Conservation (phyloP, 257 asterid genomes). For the Nemophila menziesii region DNA sequence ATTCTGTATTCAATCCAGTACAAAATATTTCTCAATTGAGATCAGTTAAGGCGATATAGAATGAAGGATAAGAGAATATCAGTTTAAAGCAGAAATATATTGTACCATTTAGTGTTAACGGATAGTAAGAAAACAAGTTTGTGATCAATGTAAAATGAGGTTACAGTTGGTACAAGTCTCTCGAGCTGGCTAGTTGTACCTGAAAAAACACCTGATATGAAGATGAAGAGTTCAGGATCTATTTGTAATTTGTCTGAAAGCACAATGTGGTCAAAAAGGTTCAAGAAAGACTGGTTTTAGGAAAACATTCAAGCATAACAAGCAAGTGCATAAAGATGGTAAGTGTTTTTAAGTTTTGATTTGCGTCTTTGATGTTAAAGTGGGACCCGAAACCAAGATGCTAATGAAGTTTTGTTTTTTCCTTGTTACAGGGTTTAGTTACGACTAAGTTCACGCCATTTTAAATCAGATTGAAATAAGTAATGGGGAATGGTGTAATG, state of each 20-base stretch:
- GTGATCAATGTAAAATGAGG: conserved; percentile 5
- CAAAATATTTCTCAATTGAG: conserved; percentile 13
- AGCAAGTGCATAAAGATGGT: conserved; percentile 1
- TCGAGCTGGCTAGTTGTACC: conserved; percentile 56
- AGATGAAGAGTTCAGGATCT: conserved; percentile 13
- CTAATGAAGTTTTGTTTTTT: neutral
- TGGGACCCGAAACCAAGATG: neutral
- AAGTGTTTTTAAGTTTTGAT: too few relatives aligned
- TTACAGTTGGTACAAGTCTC: conserved; percentile 50
- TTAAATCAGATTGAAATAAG: conserved; percentile 14
- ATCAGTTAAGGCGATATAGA: conserved; percentile 2
- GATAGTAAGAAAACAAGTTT: neutral
- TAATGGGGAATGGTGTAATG: conserved; percentile 1
- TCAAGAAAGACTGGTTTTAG: conserved; percentile 24
- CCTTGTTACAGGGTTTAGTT: conserved; percentile 9
- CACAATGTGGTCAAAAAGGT: conserved; percentile 16
- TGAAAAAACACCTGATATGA: conserved; percentile 13
- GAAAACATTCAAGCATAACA: conserved; percentile 8
- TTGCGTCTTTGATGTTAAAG: neutral
- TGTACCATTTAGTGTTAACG: conserved; percentile 8
- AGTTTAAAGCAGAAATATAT: conserved; percentile 5
- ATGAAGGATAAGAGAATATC: conserved; percentile 32
- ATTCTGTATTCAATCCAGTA: conserved; percentile 16
- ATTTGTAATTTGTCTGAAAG: conserved; percentile 32
- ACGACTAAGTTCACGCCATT: conserved; percentile 3